Evolutionary conservation across 2,329 filamentous ascomycete species (phyloP).

Genomic region (Scortechinia acanthostroma): DNA sequence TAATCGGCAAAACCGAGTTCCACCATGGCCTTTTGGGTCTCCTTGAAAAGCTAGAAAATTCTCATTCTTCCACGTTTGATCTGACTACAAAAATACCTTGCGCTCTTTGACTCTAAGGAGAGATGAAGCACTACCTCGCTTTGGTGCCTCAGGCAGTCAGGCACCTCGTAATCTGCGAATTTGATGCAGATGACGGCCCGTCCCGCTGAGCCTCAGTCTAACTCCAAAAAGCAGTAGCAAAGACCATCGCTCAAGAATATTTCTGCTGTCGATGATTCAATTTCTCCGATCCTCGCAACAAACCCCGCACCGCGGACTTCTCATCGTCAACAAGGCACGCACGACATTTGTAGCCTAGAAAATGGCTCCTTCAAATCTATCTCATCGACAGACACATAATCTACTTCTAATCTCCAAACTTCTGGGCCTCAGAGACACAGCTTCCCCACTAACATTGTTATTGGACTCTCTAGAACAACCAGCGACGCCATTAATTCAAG

Average conservation of each 20-base stretch:
- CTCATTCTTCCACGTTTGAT: too few species aligned
- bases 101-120: too few species aligned
- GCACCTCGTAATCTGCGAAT: too few species aligned
- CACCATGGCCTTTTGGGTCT: too few species aligned
- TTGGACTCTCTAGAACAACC: constrained; percentile 81
- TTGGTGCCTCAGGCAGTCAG: too few species aligned
- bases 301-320: background rate
- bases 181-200: too few species aligned
- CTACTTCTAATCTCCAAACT: constrained; percentile 77
- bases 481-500: constrained; percentile 59
- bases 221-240: background rate
- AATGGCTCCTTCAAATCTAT: background rate
- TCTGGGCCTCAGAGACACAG: constrained; percentile 69
- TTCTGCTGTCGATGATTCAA: too few species aligned
- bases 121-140: too few species aligned
- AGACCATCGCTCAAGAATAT: background rate
- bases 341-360: background rate
- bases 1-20: too few species aligned
- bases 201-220: background rate
- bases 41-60: too few species aligned
- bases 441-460: constrained; percentile 79
- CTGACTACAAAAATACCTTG: too few species aligned
- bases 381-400: constrained; percentile 44
- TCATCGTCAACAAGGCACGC: background rate
- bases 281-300: background rate